These are phyloP conservation scores for Ganoderma multipileum DNA, from an alignment of 1,284 basidiomycete genomes.

Conservation along the genomic window DNA sequence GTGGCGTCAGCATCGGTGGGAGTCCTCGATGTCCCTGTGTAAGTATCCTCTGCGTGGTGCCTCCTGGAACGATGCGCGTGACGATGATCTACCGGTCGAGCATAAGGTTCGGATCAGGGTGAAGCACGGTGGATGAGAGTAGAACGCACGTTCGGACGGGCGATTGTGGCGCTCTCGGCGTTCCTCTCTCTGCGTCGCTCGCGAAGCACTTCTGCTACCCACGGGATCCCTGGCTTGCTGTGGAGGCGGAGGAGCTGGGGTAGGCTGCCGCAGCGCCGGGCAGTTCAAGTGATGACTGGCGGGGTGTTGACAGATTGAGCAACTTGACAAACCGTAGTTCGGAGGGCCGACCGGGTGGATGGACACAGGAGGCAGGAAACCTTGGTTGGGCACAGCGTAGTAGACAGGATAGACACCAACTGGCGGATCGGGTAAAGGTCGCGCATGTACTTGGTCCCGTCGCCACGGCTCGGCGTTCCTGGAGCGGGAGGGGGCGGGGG, in stretches of 20 bases:
- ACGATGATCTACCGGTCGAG: neutral
- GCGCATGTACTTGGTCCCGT: neutral
- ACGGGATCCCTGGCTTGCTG: neutral
- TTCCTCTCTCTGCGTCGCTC: neutral
- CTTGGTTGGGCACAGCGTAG: neutral
- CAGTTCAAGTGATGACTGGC: neutral
- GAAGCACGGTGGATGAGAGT: neutral
- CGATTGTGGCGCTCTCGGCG: slow-evolving; percentile 3
- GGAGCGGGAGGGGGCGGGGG: neutral
- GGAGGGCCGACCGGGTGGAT: neutral
- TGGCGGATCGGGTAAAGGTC: neutral
- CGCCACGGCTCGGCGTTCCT: neutral
- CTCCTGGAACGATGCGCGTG: neutral
- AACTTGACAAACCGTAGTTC: neutral
- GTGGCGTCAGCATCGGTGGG: neutral
- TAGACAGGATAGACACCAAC: neutral
- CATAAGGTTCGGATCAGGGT: neutral
- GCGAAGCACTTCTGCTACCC: neutral
- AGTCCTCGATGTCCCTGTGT: neutral
- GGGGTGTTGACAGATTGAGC: neutral
- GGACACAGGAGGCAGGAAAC: neutral
- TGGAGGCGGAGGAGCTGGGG: neutral
- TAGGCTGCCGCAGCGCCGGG: neutral
- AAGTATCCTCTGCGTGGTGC: neutral
- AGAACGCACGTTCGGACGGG: neutral